Conservation (phyloP, 148 eudicot genomes). For the Limonium bicolor region DNA sequence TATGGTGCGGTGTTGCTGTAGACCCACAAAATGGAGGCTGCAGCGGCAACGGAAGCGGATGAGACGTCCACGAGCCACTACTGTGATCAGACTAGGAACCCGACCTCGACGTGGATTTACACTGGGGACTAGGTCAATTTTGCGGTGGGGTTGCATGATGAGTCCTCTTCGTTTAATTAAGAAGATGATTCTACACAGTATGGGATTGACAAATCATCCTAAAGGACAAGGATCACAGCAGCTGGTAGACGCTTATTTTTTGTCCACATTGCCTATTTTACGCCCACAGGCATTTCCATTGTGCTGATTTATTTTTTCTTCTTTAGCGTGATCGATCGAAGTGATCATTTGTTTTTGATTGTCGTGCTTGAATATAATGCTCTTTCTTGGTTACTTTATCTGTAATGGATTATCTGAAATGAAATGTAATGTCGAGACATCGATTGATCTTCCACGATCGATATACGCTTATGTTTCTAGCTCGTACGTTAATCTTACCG, state of each 20-base stretch:
- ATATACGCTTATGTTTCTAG: no score
- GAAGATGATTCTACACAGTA: constrained; percentile 31
- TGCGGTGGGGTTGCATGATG: constrained; percentile 42
- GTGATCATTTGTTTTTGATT: background rate
- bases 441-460: no score
- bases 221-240: constrained; percentile 14
- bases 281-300: constrained; percentile 68
- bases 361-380: no score
- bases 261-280: constrained; percentile 48
- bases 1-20: constrained; percentile 34
- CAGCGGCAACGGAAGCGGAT: constrained; percentile 17
- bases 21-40: no score
- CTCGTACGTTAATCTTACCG: no score
- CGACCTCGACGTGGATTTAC: constrained; percentile 39
- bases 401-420: no score
- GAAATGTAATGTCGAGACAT: no score
- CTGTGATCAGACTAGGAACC: constrained; percentile 38
- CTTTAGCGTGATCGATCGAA: no score
- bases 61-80: constrained; percentile 20
- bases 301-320: constrained; percentile 18
- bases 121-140: constrained; percentile 32
- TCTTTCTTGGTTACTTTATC: no score
- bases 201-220: constrained; percentile 13
- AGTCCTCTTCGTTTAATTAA: constrained; percentile 31
- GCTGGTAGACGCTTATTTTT: constrained; percentile 40